phyloP scores from a whole-genome alignment of 331 rosid species.

The Acacia pycnantha region DNA sequence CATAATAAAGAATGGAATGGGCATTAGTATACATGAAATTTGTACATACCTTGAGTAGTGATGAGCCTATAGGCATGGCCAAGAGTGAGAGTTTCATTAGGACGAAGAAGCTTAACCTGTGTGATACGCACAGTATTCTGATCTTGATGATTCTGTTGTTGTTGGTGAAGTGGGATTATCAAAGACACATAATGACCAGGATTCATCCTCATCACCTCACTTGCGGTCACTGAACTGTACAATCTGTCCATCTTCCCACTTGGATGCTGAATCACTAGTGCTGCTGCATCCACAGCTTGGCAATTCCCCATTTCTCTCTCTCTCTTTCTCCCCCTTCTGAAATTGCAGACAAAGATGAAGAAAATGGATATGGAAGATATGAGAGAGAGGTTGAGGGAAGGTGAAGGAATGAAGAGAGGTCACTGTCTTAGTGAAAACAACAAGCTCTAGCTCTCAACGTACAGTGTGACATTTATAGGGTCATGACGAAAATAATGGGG shows the following conservation, averaged over 20 bases:
- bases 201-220: slow-evolving; percentile 82
- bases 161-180: slow-evolving; percentile 77
- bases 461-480: slow-evolving; percentile 34
- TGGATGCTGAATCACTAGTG: slow-evolving; percentile 93
- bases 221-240: slow-evolving; percentile 75
- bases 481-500: slow-evolving; percentile 34
- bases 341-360: background rate
- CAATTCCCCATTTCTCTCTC: slow-evolving; percentile 76
- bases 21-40: background rate
- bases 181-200: slow-evolving; percentile 97
- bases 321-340: background rate
- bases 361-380: slow-evolving; percentile 25
- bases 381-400: slow-evolving; percentile 23
- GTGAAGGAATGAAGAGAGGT: slow-evolving; percentile 47
- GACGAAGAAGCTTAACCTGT: slow-evolving; percentile 87
- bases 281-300: slow-evolving; percentile 98
- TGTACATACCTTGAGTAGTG: slow-evolving; percentile 68
- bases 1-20: background rate
- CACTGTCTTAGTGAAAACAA: slow-evolving; percentile 56
- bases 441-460: slow-evolving; percentile 24
- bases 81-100: slow-evolving; percentile 84
- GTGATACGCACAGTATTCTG: slow-evolving; percentile 71
- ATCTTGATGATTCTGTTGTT: slow-evolving; percentile 21
- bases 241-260: slow-evolving; percentile 85
- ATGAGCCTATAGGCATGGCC: slow-evolving; percentile 96